Conservation (phyloP, 2,329 filamentous ascomycete genomes). For the Penicillium sp. region DNA sequence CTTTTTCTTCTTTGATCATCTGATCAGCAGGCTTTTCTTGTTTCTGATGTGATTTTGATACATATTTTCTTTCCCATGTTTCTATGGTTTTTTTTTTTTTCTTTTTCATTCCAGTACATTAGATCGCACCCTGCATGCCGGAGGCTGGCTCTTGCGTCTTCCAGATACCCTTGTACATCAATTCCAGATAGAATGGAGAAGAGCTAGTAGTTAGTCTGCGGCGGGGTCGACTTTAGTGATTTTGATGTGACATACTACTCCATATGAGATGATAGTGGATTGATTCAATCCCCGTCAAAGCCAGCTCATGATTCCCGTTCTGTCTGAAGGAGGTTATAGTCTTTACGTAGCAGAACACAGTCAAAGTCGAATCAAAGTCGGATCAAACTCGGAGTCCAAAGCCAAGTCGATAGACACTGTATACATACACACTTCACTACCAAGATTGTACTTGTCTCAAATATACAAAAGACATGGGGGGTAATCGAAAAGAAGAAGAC, state of each 20-base stretch:
- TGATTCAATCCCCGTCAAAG: neutral
- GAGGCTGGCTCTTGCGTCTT: slow-evolving; percentile 22
- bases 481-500: slow-evolving; percentile 1
- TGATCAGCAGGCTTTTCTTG: slow-evolving; percentile 1
- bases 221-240: slow-evolving; percentile 2
- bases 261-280: slow-evolving; percentile 8
- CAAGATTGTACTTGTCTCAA: slow-evolving; percentile 6
- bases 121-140: slow-evolving; percentile 21
- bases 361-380: neutral
- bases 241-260: slow-evolving; percentile 9
- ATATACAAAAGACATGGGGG: slow-evolving; percentile 12
- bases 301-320: neutral
- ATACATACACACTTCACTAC: neutral
- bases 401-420: neutral
- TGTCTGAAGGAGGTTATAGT: neutral
- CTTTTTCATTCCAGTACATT: slow-evolving; percentile 23
- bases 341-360: neutral
- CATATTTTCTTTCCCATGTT: slow-evolving; percentile 1
- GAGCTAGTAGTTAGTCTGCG: slow-evolving; percentile 18
- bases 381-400: neutral
- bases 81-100: neutral
- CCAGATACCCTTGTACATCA: slow-evolving; percentile 30
- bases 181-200: slow-evolving; percentile 27
- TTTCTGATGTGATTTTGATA: slow-evolving; percentile 8
- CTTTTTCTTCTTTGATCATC: slow-evolving; percentile 9